phyloP scores from a whole-genome alignment of 192 early-diverging fungal species.

The Dispira parvispora region DNA sequence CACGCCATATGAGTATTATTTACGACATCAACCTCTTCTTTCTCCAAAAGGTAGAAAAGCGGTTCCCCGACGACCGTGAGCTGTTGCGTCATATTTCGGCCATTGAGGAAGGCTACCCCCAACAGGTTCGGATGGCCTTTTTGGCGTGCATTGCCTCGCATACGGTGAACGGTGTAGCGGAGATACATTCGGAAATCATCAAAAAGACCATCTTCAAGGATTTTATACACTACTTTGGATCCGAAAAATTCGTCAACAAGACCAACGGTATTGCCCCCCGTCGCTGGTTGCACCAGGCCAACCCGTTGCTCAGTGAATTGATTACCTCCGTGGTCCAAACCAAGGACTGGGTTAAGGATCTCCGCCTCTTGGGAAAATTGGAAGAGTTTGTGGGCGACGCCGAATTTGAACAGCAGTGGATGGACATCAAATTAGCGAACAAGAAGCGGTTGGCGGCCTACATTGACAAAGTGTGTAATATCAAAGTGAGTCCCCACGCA shows the following conservation, averaged over 20 bases:
- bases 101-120: conserved; percentile 84
- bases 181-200: conserved; percentile 65
- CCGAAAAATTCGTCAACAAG: conserved; percentile 84
- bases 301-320: conserved; percentile 67
- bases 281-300: conserved; percentile 93
- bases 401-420: conserved; percentile 71
- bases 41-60: conserved; percentile 80
- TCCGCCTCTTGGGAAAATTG: conserved; percentile 46
- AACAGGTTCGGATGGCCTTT: conserved; percentile 95
- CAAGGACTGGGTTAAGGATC: conserved; percentile 60
- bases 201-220: conserved; percentile 73
- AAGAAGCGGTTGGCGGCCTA: conserved; percentile 79
- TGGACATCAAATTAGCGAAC: conserved; percentile 77
- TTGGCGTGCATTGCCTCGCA: conserved; percentile 89
- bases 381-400: conserved; percentile 41
- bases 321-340: conserved; percentile 67
- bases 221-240: conserved; percentile 78
- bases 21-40: conserved; percentile 99
- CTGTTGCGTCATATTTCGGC: conserved; percentile 75
- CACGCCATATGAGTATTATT: conserved; percentile 96
- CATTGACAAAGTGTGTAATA: conserved; percentile 48
- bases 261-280: conserved; percentile 97
- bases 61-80: conserved; percentile 73
- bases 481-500: conserved; percentile 68
- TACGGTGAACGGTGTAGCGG: conserved; percentile 94